Percentiles rank a stretch among this genome's conserved stretches.
phyloP scores from a whole-genome alignment of 352 stramenopile genomes.

The Phytophthora agathidicida region DNA sequence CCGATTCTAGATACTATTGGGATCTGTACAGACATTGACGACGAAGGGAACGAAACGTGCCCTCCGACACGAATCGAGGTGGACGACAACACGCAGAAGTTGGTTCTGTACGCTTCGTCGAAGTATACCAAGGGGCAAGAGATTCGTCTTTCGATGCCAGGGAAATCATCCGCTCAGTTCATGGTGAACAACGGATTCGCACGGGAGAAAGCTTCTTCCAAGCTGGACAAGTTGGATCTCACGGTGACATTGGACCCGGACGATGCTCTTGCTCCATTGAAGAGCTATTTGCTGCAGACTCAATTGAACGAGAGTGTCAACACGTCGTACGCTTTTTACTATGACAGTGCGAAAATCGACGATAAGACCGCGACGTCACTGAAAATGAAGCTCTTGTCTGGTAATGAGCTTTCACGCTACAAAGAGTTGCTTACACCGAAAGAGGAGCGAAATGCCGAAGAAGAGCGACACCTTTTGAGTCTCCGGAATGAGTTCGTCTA shows the following conservation, averaged over 20 bases:
- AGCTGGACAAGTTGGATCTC: constrained; percentile 52
- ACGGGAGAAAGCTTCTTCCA: constrained; percentile 13
- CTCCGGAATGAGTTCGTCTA: constrained; percentile 60
- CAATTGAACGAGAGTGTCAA: constrained; percentile 52
- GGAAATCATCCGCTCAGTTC: constrained; percentile 45
- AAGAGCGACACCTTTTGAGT: constrained; percentile 36
- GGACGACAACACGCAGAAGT: constrained; percentile 20
- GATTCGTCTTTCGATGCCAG: constrained; percentile 33
- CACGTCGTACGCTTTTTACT: constrained; percentile 43
- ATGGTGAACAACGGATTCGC: constrained; percentile 60
- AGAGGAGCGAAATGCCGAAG: not conserved
- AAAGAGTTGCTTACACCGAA: constrained; percentile 31
- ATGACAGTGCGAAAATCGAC: constrained; percentile 18
- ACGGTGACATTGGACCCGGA: constrained; percentile 47
- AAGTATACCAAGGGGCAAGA: constrained; percentile 39
- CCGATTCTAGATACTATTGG: constrained; percentile 49
- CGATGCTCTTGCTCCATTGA: constrained; percentile 42
- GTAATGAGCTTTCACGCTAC: constrained; percentile 35
- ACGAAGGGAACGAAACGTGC: constrained; percentile 25
- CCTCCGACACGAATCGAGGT: constrained; percentile 33
- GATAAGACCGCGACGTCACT: constrained; percentile 34
- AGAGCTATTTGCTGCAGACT: constrained; percentile 42
- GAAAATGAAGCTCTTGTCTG: constrained; percentile 54
- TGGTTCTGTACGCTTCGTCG: constrained; percentile 42
- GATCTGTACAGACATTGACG: constrained; percentile 37